Base-by-base conservation (phyloP, 2,329 filamentous ascomycete genomes). In the Cordyceps cicadae region DNA sequence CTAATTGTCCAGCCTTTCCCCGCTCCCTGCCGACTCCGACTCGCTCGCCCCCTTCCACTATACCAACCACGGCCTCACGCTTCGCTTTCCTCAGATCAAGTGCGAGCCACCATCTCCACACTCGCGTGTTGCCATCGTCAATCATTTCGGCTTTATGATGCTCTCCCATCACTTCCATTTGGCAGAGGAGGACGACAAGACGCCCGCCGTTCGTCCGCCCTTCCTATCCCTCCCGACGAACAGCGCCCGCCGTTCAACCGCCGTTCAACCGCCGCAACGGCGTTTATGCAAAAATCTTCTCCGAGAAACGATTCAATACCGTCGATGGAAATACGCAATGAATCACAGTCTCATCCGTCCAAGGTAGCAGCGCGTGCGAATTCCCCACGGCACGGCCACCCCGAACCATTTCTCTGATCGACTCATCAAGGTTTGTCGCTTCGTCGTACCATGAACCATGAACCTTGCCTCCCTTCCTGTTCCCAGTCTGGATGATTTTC, bases 391-490 rank as follows among this genome's bases (percentile, higher is more conserved):
- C 14, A 15, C 5, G 2, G 5, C n/a, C 17, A 15, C 39, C 19
- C 41, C 51, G 34, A 53, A 53, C 26, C 51, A 54, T 29, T 29
- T 17, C 37, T 37, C 52, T 43, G 21, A 43, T 54, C 37, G 52
- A 41, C n/a, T 55, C 53, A 55, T 55, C 53, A 57, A 39, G 32
- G 54, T 49, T 57, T 57, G 54, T 48, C 54, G 54, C 54, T 49
- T 57, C 43, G 49, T 57, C 54, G 54, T 57, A 57, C 54, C 54
- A 57, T 32, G 54, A 32, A n/a, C 53, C 41, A 24, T 55, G 29
- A 17, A 24, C 24, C 24, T 24, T 24, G 24, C 24, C 24, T 24
- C 24, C 17, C 34, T 24, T 19, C n/a, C 34, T 24, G 6, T 14
- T 52, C 32, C 29, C 50, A 26, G 11, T 21, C 26, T 45, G 24